Evolutionary conservation across 805 yeast species (phyloP).

Genomic region (Teunomyces aglyptinius): DNA sequence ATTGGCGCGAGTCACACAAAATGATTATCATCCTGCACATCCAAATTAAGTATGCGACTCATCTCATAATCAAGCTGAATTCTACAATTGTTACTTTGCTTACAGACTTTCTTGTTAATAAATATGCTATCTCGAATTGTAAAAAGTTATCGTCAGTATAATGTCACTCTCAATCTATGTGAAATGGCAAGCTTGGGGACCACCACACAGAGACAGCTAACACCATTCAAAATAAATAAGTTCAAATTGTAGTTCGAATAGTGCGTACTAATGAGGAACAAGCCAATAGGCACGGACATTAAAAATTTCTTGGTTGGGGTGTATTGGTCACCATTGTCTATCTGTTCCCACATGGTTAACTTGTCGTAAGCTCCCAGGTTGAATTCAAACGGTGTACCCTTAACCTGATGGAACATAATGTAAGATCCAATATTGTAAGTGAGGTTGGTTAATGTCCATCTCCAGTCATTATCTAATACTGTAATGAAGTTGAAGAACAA

Average conservation of each 20-base stretch:
- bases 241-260: conserved; percentile 82
- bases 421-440: conserved; percentile 90
- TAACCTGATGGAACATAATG: conserved; percentile 93
- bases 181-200: conserved; percentile 86
- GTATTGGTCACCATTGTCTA: conserved; percentile 92
- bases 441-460: conserved; percentile 91
- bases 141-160: conserved; percentile 20
- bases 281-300: conserved; percentile 86
- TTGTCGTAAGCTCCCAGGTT: conserved; percentile 95
- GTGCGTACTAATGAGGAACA: conserved; percentile 85
- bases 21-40: conserved; percentile 1
- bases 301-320: conserved; percentile 95
- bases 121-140: conserved; percentile 1
- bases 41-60: too few relatives aligned
- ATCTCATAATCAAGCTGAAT: too few relatives aligned
- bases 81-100: neutral
- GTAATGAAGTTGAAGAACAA: conserved; percentile 77
- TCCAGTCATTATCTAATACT: conserved; percentile 74
- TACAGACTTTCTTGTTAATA: conserved; percentile 1
- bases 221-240: conserved; percentile 73
- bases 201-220: conserved; percentile 82
- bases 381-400: conserved; percentile 97
- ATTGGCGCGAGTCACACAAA: conserved; percentile 5
- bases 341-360: conserved; percentile 98
- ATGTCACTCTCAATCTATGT: conserved; percentile 72